A percentile compares a stretch with the other conserved stretches of the same genome.
phyloP scores from a whole-genome alignment of 495 filamentous ascomycete genomes.

The Pyronema domesticum region DNA sequence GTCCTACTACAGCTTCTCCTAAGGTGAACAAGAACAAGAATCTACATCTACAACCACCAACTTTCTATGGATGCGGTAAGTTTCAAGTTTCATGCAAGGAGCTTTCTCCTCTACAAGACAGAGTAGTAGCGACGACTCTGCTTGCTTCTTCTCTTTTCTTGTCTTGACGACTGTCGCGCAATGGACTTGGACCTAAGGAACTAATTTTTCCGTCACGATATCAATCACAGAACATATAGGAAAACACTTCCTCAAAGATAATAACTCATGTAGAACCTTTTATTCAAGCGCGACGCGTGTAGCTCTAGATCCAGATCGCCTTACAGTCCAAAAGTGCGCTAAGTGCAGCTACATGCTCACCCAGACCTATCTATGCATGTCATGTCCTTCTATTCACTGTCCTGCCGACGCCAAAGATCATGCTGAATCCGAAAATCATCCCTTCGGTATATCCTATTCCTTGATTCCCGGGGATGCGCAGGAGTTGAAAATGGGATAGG shows the following conservation, averaged over 20 bases:
- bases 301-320: constrained; percentile 14
- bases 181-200: not conserved
- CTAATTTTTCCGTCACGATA: not conserved
- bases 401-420: constrained; percentile 40
- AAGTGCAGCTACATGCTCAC: constrained; percentile 29
- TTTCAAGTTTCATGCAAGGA: not conserved
- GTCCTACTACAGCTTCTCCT: constrained; percentile 1
- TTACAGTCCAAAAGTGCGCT: constrained; percentile 16
- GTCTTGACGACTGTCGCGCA: too few species aligned
- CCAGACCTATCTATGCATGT: constrained; percentile 50
- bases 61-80: constrained; percentile 7
- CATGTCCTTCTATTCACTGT: constrained; percentile 43
- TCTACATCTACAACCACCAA: constrained; percentile 1
- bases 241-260: not conserved
- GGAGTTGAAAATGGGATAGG: not conserved
- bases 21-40: constrained; percentile 4
- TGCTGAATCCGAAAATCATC: constrained; percentile 38
- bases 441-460: constrained; percentile 35
- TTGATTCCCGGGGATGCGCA: constrained; percentile 11
- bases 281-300: constrained; percentile 18
- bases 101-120: not conserved
- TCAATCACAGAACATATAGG: constrained; percentile 15
- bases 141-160: not conserved
- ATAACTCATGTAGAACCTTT: not conserved
- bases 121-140: too few species aligned